These are phyloP conservation scores for Metarhizium guizhouense DNA, from an alignment of 2,329 filamentous ascomycete species.

Conservation along the genomic window DNA sequence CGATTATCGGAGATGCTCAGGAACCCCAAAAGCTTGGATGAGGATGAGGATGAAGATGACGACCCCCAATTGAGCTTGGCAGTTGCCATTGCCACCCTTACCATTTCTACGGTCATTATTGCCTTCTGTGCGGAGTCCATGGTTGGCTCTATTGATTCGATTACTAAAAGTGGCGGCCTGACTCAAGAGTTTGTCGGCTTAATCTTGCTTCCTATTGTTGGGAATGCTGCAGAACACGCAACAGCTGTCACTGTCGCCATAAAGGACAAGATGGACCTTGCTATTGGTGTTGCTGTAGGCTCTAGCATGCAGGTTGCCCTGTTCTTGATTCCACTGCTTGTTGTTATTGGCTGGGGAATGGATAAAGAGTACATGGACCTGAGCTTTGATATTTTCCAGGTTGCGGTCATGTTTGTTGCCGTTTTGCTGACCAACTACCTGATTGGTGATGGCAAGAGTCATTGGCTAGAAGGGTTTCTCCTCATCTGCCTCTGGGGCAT, in stretches of 20 bases:
- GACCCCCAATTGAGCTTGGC: constrained; percentile 63
- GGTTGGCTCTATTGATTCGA: constrained; percentile 61
- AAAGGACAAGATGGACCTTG: constrained; percentile 80
- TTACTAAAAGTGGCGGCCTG: constrained; percentile 51
- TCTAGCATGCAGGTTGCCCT: constrained; percentile 75
- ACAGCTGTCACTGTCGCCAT: constrained; percentile 71
- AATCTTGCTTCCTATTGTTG: constrained; percentile 74
- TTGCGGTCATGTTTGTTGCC: constrained; percentile 75
- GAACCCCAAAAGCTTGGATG: constrained; percentile 24
- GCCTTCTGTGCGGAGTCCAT: constrained; percentile 76
- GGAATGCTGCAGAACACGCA: constrained; percentile 74
- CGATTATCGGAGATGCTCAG: constrained; percentile 36
- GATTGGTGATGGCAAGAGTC: constrained; percentile 73
- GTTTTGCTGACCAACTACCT: constrained; percentile 81
- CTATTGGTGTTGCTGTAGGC: constrained; percentile 72
- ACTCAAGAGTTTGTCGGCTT: constrained; percentile 70
- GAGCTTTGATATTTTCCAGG: constrained; percentile 82
- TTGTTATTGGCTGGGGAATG: constrained; percentile 73
- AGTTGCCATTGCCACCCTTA: constrained; percentile 65
- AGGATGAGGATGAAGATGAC: constrained; percentile 60
- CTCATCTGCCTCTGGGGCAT: constrained; percentile 73
- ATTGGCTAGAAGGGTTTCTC: constrained; percentile 71
- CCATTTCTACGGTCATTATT: constrained; percentile 66
- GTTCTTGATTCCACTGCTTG: constrained; percentile 68
- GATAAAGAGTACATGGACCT: constrained; percentile 65